Conservation (phyloP, 139 green algal species). For the Tetradesmus obliquus region DNA sequence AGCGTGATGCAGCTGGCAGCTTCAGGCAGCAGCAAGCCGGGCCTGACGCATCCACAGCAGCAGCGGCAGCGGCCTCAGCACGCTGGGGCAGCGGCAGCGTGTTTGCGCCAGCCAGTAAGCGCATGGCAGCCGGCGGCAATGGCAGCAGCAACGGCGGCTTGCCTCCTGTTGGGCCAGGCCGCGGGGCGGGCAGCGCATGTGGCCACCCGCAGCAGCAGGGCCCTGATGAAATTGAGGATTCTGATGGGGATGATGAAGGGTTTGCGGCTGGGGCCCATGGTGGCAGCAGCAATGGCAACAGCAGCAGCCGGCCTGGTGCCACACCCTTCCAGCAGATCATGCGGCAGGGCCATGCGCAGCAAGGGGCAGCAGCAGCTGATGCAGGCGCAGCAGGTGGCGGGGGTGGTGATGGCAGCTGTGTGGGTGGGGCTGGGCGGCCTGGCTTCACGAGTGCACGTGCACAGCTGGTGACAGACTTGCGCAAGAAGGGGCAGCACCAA, state of each 20-base stretch:
- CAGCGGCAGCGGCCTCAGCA: conserved; percentile 15
- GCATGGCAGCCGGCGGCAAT: neutral
- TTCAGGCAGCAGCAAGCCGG: conserved; percentile 5
- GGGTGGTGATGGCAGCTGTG: neutral
- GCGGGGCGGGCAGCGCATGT: no score
- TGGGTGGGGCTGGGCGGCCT: neutral
- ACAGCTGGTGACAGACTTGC: conserved; percentile 56
- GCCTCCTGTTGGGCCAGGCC: neutral
- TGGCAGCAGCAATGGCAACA: neutral
- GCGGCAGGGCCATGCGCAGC: neutral
- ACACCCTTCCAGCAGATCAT: neutral
- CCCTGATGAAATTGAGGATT: conserved; percentile 19
- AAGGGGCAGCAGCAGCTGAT: neutral
- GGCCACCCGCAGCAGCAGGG: neutral
- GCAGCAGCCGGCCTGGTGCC: conserved; percentile 9
- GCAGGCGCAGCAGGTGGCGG: neutral
- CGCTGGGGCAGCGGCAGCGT: neutral
- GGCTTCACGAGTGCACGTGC: conserved; percentile 59
- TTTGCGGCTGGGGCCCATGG: neutral
- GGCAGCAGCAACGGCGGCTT: conserved; percentile 10
- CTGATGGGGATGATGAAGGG: conserved; percentile 11
- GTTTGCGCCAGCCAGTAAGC: neutral
- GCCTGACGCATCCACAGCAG: neutral
- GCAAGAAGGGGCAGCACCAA: conserved; percentile 56
- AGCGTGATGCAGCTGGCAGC: conserved; percentile 23